phyloP scores from a whole-genome alignment of 306 rosid species.

The Biancaea sappan region DNA sequence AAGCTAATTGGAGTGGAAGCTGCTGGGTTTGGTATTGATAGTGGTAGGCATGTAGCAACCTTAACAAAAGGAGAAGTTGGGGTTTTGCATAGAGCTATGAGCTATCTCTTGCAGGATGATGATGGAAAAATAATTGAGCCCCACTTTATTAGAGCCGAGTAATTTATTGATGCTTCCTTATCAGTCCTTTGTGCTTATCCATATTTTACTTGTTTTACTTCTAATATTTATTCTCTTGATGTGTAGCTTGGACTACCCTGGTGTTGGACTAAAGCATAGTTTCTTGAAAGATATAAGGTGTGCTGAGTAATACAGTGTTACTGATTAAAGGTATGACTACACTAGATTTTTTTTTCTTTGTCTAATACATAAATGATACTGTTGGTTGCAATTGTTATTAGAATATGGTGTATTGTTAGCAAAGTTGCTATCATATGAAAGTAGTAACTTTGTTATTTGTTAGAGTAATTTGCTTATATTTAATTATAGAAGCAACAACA shows the following conservation, averaged over 20 bases:
- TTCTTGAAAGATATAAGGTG: conserved; percentile 78
- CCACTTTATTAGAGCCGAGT: conserved; percentile 98
- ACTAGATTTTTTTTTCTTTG: background rate
- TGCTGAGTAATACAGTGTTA: conserved; percentile 76
- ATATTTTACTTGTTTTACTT: conserved; percentile 16
- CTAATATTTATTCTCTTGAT: conserved; percentile 9
- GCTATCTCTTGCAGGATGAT: conserved; percentile 93
- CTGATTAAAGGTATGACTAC: conserved; percentile 75
- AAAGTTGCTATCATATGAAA: background rate
- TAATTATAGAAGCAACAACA: too few species aligned
- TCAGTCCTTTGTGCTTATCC: conserved; percentile 22
- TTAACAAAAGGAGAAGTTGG: conserved; percentile 89
- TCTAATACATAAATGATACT: conserved; percentile 4
- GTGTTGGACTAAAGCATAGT: conserved; percentile 98
- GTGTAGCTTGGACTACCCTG: conserved; percentile 92
- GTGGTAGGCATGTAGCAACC: conserved; percentile 96
- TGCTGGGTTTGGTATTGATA: conserved; percentile 86
- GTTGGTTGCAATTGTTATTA: background rate
- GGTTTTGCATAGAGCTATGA: conserved; percentile 95
- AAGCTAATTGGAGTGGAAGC: conserved; percentile 91
- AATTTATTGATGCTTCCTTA: conserved; percentile 24
- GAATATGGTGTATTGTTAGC: background rate
- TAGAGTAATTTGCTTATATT: conserved; percentile 2
- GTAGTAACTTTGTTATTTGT: background rate
- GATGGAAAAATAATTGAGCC: conserved; percentile 96